Conservation (phyloP, 306 rosid genomes). For the Neltuma alba region DNA sequence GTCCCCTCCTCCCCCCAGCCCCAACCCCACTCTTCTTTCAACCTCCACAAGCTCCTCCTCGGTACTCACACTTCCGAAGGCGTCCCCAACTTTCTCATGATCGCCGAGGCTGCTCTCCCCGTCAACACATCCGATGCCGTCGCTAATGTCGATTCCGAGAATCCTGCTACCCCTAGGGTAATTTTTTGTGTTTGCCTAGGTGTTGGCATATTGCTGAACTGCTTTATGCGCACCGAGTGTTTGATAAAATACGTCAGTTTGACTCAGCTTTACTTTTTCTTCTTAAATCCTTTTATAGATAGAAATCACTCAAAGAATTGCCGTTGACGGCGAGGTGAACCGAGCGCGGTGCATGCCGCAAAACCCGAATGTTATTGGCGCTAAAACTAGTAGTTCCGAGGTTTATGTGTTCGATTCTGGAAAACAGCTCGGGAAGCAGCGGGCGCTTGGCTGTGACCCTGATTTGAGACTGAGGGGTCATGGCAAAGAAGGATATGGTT, state of each 20-base stretch:
- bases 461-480: slow-evolving; percentile 91
- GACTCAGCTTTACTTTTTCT: not conserved
- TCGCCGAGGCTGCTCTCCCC: slow-evolving; percentile 75
- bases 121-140: slow-evolving; percentile 36
- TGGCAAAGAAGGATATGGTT: slow-evolving; percentile 90
- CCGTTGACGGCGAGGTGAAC: slow-evolving; percentile 91
- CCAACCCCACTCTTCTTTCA: slow-evolving; percentile 55
- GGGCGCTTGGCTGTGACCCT: slow-evolving; percentile 56
- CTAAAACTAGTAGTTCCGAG: slow-evolving; percentile 78
- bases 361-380: slow-evolving; percentile 61
- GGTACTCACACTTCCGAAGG: slow-evolving; percentile 85
- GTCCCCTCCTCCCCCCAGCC: slow-evolving; percentile 50
- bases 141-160: slow-evolving; percentile 28
- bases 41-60: slow-evolving; percentile 64
- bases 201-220: not conserved
- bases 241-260: slow-evolving; percentile 41
- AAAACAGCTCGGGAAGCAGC: slow-evolving; percentile 46
- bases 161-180: slow-evolving; percentile 68
- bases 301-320: slow-evolving; percentile 65
- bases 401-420: slow-evolving; percentile 74
- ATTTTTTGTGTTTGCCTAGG: not conserved
- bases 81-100: slow-evolving; percentile 72
- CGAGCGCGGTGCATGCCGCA: slow-evolving; percentile 91
- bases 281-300: slow-evolving; percentile 43
- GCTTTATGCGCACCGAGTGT: slow-evolving; percentile 34